These are phyloP conservation scores for Anthracocystis panici-leucophaei DNA, from an alignment of 1,284 basidiomycete genomes.

Conservation along the genomic window DNA sequence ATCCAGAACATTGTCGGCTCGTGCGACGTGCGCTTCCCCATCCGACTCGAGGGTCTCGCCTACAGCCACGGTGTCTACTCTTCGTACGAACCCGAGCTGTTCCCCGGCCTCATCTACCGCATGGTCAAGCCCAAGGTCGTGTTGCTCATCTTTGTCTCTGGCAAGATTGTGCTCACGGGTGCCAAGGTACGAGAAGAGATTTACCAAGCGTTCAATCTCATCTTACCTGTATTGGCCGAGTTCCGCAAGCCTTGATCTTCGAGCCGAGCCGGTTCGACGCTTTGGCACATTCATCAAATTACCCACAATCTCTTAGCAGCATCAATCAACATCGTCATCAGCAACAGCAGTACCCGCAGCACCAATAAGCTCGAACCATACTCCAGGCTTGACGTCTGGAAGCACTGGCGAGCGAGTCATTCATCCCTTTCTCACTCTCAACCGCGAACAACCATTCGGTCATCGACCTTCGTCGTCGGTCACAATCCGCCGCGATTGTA, in stretches of 20 bases:
- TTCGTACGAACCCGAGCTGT: slow-evolving; percentile 97
- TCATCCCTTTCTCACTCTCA: neutral
- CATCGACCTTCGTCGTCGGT: neutral
- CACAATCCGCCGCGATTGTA: neutral
- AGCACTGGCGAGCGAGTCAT: slow-evolving; percentile 3
- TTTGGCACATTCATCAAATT: slow-evolving; percentile 28
- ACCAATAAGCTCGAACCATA: slow-evolving; percentile 9
- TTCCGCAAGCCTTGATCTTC: slow-evolving; percentile 68
- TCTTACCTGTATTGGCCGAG: slow-evolving; percentile 77
- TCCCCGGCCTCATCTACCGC: slow-evolving; percentile 98
- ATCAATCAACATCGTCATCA: slow-evolving; percentile 20
- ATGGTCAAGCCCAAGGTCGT: slow-evolving; percentile 99
- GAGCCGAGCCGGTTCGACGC: neutral
- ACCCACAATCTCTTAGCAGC: slow-evolving; percentile 36
- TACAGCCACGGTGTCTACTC: slow-evolving; percentile 99
- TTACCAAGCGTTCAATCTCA: slow-evolving; percentile 98
- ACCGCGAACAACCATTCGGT: neutral
- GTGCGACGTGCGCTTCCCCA: slow-evolving; percentile 99
- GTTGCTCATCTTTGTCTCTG: slow-evolving; percentile 96
- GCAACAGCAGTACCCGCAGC: slow-evolving; percentile 51
- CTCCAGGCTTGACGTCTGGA: slow-evolving; percentile 26
- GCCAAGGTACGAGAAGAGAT: slow-evolving; percentile 99
- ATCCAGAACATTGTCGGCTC: slow-evolving; percentile 98
- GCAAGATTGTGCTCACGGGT: slow-evolving; percentile 98
- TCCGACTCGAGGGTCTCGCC: slow-evolving; percentile 95